Evolutionary conservation across 2,329 filamentous ascomycete species (phyloP).

Genomic region (Coniochaeta pulveracea): DNA sequence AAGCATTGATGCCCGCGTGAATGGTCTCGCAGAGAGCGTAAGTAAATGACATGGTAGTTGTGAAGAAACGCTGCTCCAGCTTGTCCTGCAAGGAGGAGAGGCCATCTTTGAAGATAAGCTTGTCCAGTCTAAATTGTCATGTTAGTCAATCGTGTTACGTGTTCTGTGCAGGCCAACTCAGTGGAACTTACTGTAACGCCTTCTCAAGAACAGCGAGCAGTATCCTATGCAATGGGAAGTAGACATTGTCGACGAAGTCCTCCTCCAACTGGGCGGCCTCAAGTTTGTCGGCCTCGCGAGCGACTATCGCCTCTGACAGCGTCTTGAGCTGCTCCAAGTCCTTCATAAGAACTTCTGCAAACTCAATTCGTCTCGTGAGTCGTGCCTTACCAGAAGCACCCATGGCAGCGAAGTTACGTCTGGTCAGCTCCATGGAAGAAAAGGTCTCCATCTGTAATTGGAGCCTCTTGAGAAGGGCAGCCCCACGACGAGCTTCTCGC

Average conservation of each 20-base stretch:
- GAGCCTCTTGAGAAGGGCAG: conserved; percentile 81
- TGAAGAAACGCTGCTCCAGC: conserved; percentile 46
- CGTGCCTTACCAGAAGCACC: conserved; percentile 71
- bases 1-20: conserved; percentile 35
- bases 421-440: conserved; percentile 92
- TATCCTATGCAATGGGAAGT: conserved; percentile 76
- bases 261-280: conserved; percentile 66
- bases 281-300: conserved; percentile 68
- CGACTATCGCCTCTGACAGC: conserved; percentile 59
- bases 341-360: conserved; percentile 62
- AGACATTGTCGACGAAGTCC: conserved; percentile 75
- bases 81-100: conserved; percentile 37
- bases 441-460: conserved; percentile 95
- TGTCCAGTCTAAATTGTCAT: conserved; percentile 44
- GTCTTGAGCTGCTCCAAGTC: conserved; percentile 69
- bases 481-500: conserved; percentile 81
- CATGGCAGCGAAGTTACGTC: conserved; percentile 93
- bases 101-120: conserved; percentile 43
- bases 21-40: conserved; percentile 45
- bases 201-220: conserved; percentile 70
- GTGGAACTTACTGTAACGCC: conserved; percentile 60
- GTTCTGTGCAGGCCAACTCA: too few species aligned
- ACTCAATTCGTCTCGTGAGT: conserved; percentile 74
- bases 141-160: conserved; percentile 29
- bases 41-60: conserved; percentile 44